Evolutionary conservation across 75 land plant species (phyloP), one percentile per base, ranked within the genome.

Genomic region (Chamaecyparis obtusa): DNA sequence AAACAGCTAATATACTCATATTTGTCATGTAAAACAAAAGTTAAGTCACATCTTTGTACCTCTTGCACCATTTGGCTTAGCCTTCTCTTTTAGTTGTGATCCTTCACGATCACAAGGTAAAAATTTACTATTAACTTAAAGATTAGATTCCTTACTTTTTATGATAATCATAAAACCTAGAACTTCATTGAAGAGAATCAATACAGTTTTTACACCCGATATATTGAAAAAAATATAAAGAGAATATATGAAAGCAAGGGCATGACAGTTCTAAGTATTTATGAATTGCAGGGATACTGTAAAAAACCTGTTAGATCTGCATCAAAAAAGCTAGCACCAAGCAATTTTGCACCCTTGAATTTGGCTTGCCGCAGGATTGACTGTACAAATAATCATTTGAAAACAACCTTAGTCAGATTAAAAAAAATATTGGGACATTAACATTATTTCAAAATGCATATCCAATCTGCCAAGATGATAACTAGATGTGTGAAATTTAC

Each of bases 301-400:
- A 84, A 55, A 69, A 56, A 30, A 97, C 99, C 99, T 91, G 99
- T 97, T 57, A 97, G 91, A 91, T 97, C 95, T 43, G 99, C 95
- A 92, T 97, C 99, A 87, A 97, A 97, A 91, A 97, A 97, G 85
- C 98, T 96, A 36, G 99, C 98, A 54, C 99, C 99, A 7, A 95
- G 36, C 41, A 97, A 84, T 74, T 96, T 96, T 43, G 98, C 95
- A 44, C 98, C 99, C 89, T 91, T 96, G 87, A 97, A 97, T 85
- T 97, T 97, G 16, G 95, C 95, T 88, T 96, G 99, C 88, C 99
- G 89, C 43, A 97, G 85, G 37, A 95, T 97, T 15, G 98, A 96
- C 99, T 97, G 91, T 44, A 90, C 9, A 54, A 85, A 57, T n/a
- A 37, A 13, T 78, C 19, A 37, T 39, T 55, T 9, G 8, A 51